Evolutionary conservation across 2,329 filamentous ascomycete genomes (phyloP).

Genomic region (Fusarium citri): DNA sequence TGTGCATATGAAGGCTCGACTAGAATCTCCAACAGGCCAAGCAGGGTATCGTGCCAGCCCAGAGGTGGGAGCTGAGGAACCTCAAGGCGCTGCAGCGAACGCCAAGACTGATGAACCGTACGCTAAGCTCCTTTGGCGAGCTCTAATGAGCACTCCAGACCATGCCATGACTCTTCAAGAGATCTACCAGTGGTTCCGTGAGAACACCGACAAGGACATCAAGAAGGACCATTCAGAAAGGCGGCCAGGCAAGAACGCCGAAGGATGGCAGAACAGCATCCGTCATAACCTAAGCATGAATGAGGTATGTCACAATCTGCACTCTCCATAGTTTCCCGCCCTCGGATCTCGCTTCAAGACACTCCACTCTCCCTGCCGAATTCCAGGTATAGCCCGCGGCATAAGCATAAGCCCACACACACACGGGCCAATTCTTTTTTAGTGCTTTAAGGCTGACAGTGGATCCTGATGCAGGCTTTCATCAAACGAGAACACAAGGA

Average conservation of each 20-base stretch:
- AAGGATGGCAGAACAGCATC: constrained; percentile 96
- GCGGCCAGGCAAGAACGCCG: constrained; percentile 49
- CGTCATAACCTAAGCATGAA: constrained; percentile 98
- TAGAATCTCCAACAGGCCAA: constrained; percentile 12
- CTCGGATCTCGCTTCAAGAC: constrained; percentile 22
- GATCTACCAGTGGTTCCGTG: constrained; percentile 90
- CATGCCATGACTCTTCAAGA: constrained; percentile 83
- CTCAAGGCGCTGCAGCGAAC: neutral
- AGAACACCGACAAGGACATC: constrained; percentile 82
- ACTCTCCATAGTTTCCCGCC: constrained; percentile 22
- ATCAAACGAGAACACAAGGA: constrained; percentile 53
- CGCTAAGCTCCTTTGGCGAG: constrained; percentile 81
- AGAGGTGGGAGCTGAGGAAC: constrained; percentile 27
- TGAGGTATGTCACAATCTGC: constrained; percentile 65
- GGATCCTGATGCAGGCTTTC: constrained; percentile 51
- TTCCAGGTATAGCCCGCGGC: constrained; percentile 13
- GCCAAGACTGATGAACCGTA: constrained; percentile 72
- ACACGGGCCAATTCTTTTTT: constrained; percentile 24
- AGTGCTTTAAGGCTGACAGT: constrained; percentile 31
- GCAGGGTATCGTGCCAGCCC: constrained; percentile 16
- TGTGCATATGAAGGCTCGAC: constrained; percentile 26
- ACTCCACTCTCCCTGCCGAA: constrained; percentile 10
- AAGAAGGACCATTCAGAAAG: constrained; percentile 63
- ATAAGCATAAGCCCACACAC: constrained; percentile 20
- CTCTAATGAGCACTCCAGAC: constrained; percentile 74